Conservation (phyloP, 2,329 filamentous ascomycete genomes). For the Diaporthe citrichinensis region DNA sequence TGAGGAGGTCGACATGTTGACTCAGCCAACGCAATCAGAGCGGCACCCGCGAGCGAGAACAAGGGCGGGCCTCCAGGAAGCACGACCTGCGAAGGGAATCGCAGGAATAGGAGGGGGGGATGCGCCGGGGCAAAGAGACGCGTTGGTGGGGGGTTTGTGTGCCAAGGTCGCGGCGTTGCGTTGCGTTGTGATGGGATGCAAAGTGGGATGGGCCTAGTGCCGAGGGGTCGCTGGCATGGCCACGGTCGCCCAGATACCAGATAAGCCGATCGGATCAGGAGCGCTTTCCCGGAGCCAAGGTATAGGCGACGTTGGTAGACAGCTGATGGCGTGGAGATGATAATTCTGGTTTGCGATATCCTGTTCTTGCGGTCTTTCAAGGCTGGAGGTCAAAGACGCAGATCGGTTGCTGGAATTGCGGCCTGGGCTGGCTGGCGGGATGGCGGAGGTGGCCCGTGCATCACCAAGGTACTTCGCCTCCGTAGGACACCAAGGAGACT, state of each 20-base stretch:
- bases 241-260: conserved; percentile 28
- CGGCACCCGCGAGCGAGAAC: neutral
- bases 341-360: conserved; percentile 33
- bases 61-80: neutral
- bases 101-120: neutral
- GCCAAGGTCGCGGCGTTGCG: conserved; percentile 28
- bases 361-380: conserved; percentile 24
- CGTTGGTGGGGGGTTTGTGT: conserved; percentile 6
- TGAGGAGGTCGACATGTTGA: conserved; percentile 72
- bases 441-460: conserved; percentile 31
- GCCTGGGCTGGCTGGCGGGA: conserved; percentile 37
- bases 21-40: conserved; percentile 9
- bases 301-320: neutral
- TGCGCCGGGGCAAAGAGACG: conserved; percentile 19
- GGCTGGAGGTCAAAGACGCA: conserved; percentile 34
- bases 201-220: conserved; percentile 31
- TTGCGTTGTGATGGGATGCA: conserved; percentile 32
- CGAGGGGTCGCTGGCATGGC: conserved; percentile 24
- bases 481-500: neutral
- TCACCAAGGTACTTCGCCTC: neutral
- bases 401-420: conserved; percentile 38
- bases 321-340: neutral
- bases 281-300: conserved; percentile 9
- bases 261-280: conserved; percentile 1
- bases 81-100: neutral